Conservation (phyloP, 208 protist species). For the Wallacemonas sp. region DNA sequence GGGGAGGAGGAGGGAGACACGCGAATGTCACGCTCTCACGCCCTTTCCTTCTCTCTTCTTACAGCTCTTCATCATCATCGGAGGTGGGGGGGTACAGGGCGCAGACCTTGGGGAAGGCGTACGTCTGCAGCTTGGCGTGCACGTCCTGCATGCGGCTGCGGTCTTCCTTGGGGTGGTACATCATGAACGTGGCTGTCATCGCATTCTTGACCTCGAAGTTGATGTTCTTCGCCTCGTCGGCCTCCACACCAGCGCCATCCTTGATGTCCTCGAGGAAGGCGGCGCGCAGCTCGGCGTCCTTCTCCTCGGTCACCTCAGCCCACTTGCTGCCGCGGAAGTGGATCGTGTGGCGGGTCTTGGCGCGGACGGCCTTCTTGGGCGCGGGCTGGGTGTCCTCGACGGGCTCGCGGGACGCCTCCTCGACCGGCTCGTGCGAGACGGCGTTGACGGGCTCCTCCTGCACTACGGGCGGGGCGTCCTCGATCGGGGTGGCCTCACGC, state of each 20-base stretch:
- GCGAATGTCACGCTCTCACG: too few relatives aligned
- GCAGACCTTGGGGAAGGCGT: conserved; percentile 41
- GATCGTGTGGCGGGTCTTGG: conserved; percentile 49
- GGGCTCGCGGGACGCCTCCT: conserved; percentile 19
- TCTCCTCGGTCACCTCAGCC: conserved; percentile 28
- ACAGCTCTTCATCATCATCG: conserved; percentile 16
- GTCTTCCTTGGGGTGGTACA: conserved; percentile 33
- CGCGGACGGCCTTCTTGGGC: background rate
- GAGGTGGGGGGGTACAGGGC: conserved; percentile 25
- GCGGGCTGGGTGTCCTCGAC: conserved; percentile 3
- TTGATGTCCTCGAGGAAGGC: conserved; percentile 44
- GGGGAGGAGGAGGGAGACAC: too few relatives aligned
- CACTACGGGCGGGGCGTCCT: conserved; percentile 6
- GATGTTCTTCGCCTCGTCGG: conserved; percentile 29
- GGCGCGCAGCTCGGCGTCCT: conserved; percentile 19
- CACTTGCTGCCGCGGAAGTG: conserved; percentile 61
- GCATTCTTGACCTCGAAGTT: conserved; percentile 34
- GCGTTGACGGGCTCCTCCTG: conserved; percentile 13
- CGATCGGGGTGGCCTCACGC: background rate
- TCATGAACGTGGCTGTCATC: conserved; percentile 49
- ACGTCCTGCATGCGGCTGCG: conserved; percentile 24
- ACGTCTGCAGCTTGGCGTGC: conserved; percentile 38
- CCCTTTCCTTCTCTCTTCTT: background rate
- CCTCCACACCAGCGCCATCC: conserved; percentile 25
- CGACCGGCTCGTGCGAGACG: conserved; percentile 10